Percentiles rank a stretch among this genome's conserved stretches.
Conservation (phyloP, 148 eudicot genomes). For the Pharnaceum exiguum region DNA sequence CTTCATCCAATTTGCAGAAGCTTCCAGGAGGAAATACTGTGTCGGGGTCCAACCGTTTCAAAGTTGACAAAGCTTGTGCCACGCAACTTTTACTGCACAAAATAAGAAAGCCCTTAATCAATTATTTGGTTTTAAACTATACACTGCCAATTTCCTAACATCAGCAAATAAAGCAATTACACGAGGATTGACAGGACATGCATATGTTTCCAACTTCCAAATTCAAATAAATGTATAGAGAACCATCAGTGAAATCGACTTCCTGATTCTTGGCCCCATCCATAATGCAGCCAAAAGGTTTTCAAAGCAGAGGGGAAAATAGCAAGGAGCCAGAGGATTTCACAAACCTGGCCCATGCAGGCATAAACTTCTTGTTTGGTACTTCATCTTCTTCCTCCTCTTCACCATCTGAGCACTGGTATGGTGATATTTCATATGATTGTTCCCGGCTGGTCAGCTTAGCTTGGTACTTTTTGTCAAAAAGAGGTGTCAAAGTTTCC, state of each 20-base stretch:
- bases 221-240: background rate
- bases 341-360: conserved; percentile 93
- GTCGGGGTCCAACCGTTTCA: conserved; percentile 52
- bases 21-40: conserved; percentile 59
- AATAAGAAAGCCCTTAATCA: conserved; percentile 10
- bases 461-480: conserved; percentile 12
- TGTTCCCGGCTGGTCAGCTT: conserved; percentile 38
- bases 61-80: conserved; percentile 44
- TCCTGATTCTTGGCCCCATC: background rate
- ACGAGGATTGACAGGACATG: too few relatives aligned
- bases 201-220: too few relatives aligned
- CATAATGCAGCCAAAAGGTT: background rate
- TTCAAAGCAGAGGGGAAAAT: conserved; percentile 5
- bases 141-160: too few relatives aligned
- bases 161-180: too few relatives aligned
- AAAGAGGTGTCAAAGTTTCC: conserved; percentile 28
- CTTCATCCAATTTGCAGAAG: conserved; percentile 77
- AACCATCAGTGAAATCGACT: background rate
- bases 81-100: conserved; percentile 67
- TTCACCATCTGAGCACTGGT: conserved; percentile 87
- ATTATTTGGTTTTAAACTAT: background rate
- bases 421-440: conserved; percentile 93
- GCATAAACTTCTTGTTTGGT: conserved; percentile 57
- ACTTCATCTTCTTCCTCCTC: conserved; percentile 70
- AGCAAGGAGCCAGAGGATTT: background rate